Evolutionary conservation across 2,329 filamentous ascomycete genomes (phyloP), one percentile per base, ranked within the genome.

Genomic region (Penicillium psychrosexuale): DNA sequence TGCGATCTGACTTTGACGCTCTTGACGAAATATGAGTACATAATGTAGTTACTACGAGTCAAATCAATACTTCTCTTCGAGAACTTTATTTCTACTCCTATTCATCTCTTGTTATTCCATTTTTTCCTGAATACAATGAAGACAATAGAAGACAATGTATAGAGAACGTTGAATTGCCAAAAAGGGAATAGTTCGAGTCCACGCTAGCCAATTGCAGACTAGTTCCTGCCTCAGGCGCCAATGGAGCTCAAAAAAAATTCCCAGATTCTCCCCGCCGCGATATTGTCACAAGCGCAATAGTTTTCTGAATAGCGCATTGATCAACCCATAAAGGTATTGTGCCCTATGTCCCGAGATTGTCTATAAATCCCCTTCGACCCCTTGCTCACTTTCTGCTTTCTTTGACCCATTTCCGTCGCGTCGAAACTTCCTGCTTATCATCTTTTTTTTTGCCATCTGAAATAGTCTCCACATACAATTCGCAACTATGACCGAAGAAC

Each of bases 401-500:
- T 22, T 15, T 33, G 19, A 40, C 22, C 44, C 47, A 45, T 36
- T 11, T 43, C 47, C 37, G 30, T 27, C 39, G 39, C 39, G 39
- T 39, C 33, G n/a, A 38, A 36, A 27, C 42, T n/a, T 27, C 33
- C 22, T 54, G 51, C 51, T 54, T 59, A 52, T 48, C 43, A 46
- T 48, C 19, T 47, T 43, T 40, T 34, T 34, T 34, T 34, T 27
- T 33, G 40, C 53, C 22, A 47, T 22, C 43, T 22, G 51, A 30
- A 47, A 30, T 38, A 53, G 39, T 54, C 37, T 43, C 47, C 47
- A 43, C 56, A 42, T 53, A 52, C 31, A 34, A 55, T 54, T 52
- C 47, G 36, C 56, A 53, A 42, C 44, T 17, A 75, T 75, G 73
- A 65, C 72, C 43, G 71, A 72, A 47, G 71, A 74, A 65, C 67